A percentile compares a stretch with the other conserved stretches of the same genome.
Evolutionary conservation across 1,139 yeast genomes (phyloP).

Genomic region (Blastobotrys capitulatus): DNA sequence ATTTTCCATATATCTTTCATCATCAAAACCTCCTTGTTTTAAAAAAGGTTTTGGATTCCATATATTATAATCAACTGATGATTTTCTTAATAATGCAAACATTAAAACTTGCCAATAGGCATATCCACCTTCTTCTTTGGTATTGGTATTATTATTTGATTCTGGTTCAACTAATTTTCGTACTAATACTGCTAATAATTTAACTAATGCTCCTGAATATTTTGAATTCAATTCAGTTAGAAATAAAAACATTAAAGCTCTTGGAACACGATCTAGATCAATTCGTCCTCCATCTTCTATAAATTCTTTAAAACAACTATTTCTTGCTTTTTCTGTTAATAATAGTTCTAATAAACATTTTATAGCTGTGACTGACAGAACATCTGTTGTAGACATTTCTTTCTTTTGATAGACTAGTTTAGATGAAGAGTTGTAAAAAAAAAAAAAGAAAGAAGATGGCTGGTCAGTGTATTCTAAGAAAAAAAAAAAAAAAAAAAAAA

Average conservation of each 20-base stretch:
- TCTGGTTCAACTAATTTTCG: neutral
- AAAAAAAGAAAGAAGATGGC: neutral
- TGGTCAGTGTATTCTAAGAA: too few relatives aligned
- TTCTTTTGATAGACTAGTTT: neutral
- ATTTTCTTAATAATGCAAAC: conserved; percentile 1
- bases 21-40: conserved; percentile 7
- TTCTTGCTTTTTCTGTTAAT: neutral
- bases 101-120: conserved; percentile 2
- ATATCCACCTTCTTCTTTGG: neutral
- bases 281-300: conserved; percentile 1
- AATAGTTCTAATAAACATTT: conserved; percentile 1
- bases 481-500: too few relatives aligned
- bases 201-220: neutral
- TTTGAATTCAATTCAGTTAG: conserved; percentile 2
- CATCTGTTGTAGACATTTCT: neutral
- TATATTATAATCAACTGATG: conserved; percentile 4
- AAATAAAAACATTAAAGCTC: conserved; percentile 8
- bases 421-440: neutral
- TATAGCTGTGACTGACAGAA: conserved; percentile 1
- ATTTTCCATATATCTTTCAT: neutral
- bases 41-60: conserved; percentile 8
- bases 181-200: neutral
- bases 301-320: neutral
- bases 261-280: conserved; percentile 3
- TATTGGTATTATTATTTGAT: neutral